Percentiles rank a stretch among this genome's conserved stretches.
phyloP scores from a whole-genome alignment of 2,329 filamentous ascomycete genomes.

The Xylariaceae sp. region DNA sequence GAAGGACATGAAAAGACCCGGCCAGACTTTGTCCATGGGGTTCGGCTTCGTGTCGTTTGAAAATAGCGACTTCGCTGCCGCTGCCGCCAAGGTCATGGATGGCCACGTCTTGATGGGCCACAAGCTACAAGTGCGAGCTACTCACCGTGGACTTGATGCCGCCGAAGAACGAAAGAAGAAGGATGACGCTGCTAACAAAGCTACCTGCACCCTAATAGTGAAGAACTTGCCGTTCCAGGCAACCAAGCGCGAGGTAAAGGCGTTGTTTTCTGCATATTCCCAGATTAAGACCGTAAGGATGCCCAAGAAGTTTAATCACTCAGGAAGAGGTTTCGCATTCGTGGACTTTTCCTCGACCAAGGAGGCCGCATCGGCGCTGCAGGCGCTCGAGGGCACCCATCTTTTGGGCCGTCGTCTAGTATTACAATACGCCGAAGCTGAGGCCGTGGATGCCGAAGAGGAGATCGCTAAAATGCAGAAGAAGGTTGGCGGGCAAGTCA shows the following conservation, averaged over 20 bases:
- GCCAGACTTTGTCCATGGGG: conserved; percentile 88
- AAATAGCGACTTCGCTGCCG: conserved; percentile 69
- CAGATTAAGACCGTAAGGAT: conserved; percentile 88
- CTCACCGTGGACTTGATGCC: conserved; percentile 80
- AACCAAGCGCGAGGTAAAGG: conserved; percentile 83
- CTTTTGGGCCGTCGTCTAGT: conserved; percentile 84
- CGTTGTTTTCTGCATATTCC: conserved; percentile 77
- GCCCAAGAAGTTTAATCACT: conserved; percentile 89
- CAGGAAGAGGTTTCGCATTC: conserved; percentile 90
- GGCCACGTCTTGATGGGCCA: conserved; percentile 83
- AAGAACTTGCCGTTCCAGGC: conserved; percentile 98
- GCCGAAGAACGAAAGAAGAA: conserved; percentile 78
- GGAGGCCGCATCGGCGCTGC: conserved; percentile 86
- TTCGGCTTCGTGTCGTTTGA: conserved; percentile 93
- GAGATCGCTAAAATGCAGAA: conserved; percentile 96
- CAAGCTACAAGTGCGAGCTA: conserved; percentile 76
- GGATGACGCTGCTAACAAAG: conserved; percentile 78
- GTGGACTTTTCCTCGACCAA: conserved; percentile 88
- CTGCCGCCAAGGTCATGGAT: conserved; percentile 80
- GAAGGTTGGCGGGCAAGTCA: conserved; percentile 85
- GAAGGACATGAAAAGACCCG: conserved; percentile 82
- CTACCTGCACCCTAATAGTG: conserved; percentile 81
- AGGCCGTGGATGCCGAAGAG: conserved; percentile 86
- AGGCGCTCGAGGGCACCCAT: conserved; percentile 87
- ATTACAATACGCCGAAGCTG: conserved; percentile 84